Evolutionary conservation across 306 rosid genomes (phyloP).

Genomic region (Echinosophora koreensis): DNA sequence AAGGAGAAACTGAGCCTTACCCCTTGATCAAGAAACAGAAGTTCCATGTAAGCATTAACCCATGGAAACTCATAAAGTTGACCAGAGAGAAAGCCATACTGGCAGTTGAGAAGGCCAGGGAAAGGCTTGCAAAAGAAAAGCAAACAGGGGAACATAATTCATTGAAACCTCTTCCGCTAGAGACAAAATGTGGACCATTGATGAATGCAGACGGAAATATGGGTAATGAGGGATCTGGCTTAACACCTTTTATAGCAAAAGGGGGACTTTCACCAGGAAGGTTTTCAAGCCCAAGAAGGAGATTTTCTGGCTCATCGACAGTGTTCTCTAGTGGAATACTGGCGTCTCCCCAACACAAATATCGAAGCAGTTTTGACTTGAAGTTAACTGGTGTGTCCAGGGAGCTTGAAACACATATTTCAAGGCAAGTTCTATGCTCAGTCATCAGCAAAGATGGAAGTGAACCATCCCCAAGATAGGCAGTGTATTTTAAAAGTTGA

Average conservation of each 20-base stretch:
- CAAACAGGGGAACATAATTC: slow-evolving; percentile 56
- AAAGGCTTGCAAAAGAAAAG: slow-evolving; percentile 67
- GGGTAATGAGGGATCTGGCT: slow-evolving; percentile 50
- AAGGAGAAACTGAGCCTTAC: slow-evolving; percentile 67
- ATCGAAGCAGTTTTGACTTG: slow-evolving; percentile 84
- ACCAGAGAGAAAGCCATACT: slow-evolving; percentile 81
- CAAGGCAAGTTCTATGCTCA: slow-evolving; percentile 88
- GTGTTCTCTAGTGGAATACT: slow-evolving; percentile 57
- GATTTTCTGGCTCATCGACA: slow-evolving; percentile 75
- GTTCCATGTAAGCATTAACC: slow-evolving; percentile 79
- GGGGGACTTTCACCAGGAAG: slow-evolving; percentile 66
- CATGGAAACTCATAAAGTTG: slow-evolving; percentile 84
- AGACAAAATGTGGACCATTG: slow-evolving; percentile 68
- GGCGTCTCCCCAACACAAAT: slow-evolving; percentile 79
- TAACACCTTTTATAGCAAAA: slow-evolving; percentile 56
- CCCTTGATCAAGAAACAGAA: slow-evolving; percentile 61
- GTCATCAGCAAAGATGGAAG: slow-evolving; percentile 79
- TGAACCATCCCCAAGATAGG: slow-evolving; percentile 72
- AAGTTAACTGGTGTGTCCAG: slow-evolving; percentile 85
- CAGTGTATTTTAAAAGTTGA: slow-evolving; percentile 35
- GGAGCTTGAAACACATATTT: slow-evolving; percentile 95
- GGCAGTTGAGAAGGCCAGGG: slow-evolving; percentile 90
- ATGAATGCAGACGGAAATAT: slow-evolving; percentile 48
- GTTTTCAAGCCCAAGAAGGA: slow-evolving; percentile 88
- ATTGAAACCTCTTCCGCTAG: slow-evolving; percentile 80